Evolutionary conservation across 805 yeast species (phyloP).

Genomic region (Wickerhamomyces chambardii): DNA sequence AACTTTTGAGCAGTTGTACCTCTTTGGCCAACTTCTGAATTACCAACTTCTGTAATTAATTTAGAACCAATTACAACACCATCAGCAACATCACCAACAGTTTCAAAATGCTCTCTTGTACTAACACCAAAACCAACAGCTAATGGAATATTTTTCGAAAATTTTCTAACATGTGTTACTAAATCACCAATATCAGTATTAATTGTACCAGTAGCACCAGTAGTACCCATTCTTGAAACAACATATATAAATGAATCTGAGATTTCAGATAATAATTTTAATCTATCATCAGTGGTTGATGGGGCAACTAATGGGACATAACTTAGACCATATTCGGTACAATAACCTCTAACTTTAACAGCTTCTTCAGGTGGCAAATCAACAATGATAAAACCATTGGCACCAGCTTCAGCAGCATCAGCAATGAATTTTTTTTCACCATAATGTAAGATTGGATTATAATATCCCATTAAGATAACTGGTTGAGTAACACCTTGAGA

Average conservation of each 20-base stretch:
- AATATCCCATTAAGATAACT: conserved; percentile 93
- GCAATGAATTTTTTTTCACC: conserved; percentile 80
- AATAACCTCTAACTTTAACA: conserved; percentile 66
- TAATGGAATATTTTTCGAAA: conserved; percentile 69
- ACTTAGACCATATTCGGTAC: conserved; percentile 60
- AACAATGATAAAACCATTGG: conserved; percentile 88
- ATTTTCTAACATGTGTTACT: conserved; percentile 65
- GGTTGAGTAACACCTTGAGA: conserved; percentile 81
- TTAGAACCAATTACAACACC: conserved; percentile 96
- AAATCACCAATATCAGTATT: conserved; percentile 55
- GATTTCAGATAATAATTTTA: conserved; percentile 66
- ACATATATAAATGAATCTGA: conserved; percentile 96
- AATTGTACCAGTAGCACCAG: conserved; percentile 76
- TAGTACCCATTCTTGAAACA: conserved; percentile 96
- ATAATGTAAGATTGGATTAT: conserved; percentile 83
- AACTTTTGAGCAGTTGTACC: conserved; percentile 57
- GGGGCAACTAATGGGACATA: conserved; percentile 96
- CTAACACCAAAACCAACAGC: conserved; percentile 98
- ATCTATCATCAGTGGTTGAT: conserved; percentile 86
- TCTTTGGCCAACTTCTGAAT: conserved; percentile 50
- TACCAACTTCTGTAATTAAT: conserved; percentile 61
- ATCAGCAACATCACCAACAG: conserved; percentile 76
- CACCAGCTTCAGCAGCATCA: conserved; percentile 84
- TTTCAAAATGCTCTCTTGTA: conserved; percentile 80
- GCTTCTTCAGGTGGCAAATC: conserved; percentile 99